Conservation (phyloP, 202 grass and related monocot genomes). For the Dendrocalamus latiflorus region DNA sequence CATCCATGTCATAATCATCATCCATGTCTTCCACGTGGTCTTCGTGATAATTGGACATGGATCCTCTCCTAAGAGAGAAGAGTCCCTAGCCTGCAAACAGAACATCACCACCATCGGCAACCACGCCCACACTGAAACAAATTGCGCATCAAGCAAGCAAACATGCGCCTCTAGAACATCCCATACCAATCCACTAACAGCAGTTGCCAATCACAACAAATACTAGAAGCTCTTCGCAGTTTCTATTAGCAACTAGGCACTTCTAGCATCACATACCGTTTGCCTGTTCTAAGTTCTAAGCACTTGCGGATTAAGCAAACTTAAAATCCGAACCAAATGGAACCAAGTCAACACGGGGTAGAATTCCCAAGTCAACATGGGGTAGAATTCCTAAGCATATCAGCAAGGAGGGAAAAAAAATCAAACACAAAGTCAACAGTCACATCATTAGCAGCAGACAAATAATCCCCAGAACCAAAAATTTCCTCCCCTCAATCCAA, state of each 20-base stretch:
- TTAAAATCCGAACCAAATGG: neutral
- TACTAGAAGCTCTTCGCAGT: neutral
- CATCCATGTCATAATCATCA: constrained; percentile 79
- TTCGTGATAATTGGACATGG: constrained; percentile 59
- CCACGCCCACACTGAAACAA: neutral
- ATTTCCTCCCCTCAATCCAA: too few relatives aligned
- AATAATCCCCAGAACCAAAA: neutral
- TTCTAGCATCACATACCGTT: neutral
- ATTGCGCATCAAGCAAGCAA: too few relatives aligned
- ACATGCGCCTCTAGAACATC: neutral
- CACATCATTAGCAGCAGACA: constrained; percentile 2
- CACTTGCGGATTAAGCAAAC: neutral
- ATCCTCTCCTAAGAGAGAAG: neutral
- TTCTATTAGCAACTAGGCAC: neutral
- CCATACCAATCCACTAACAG: neutral
- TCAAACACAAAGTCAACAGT: neutral
- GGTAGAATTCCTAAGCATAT: too few relatives aligned
- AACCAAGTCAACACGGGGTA: neutral
- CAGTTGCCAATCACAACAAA: neutral
- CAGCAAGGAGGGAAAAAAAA: neutral
- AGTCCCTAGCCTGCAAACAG: constrained; percentile 28
- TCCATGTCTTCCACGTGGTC: constrained; percentile 68
- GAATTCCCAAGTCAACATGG: too few relatives aligned
- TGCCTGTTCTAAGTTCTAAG: neutral
- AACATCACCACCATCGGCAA: neutral